Evolutionary conservation across 208 protist species (phyloP), one percentile per base, ranked within the genome.

Genomic region (Porcisia deanei): DNA sequence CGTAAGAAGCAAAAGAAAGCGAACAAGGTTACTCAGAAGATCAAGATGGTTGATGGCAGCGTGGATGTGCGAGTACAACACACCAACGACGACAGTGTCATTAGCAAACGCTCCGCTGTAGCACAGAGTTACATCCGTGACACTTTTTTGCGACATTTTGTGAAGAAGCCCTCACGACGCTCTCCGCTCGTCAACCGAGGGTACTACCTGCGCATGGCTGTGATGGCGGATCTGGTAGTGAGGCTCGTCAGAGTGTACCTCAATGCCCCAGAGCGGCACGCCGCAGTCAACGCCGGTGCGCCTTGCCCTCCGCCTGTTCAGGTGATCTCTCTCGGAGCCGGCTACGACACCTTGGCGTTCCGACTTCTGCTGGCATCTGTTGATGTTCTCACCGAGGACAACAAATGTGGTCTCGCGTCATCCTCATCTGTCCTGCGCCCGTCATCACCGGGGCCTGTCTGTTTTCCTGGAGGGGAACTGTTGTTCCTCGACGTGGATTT

Each of bases 31-130:
- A 83, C 49, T 0, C 61, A 89, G 55, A 88, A 82, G 76, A 86
- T 91, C 39, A 88, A 83, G 25, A 52, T 83, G 7, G 41, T 55
- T 12, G 64, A 69, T 4, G 82, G 80, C 25, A 95, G 91, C 71
- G 77, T 90, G 2, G 94, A 97, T 78, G 77, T 77, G 47, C 81
- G 82, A 63, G 94, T 98, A 61, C 94, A 98, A 79, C 92, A 94
- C 76, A 98, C 94, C 1, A 98, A 98, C 76, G 94, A 98, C 75
- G 94, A 98, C 71, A 96, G 92, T 76, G 90, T 96, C 1, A 84
- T 96, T 5, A 96, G 92, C 77, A 98, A 98, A 75, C 89, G 94
- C 12, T 98, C 94, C 49, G 94, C 94, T 16, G 90, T 95, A 20
- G 77, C 83, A 14, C 79, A 88, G 20, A 68, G 67, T 5, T 98